Base-by-base conservation (phyloP, 768 basidiomycete genomes). In the Mycena maculata region DNA sequence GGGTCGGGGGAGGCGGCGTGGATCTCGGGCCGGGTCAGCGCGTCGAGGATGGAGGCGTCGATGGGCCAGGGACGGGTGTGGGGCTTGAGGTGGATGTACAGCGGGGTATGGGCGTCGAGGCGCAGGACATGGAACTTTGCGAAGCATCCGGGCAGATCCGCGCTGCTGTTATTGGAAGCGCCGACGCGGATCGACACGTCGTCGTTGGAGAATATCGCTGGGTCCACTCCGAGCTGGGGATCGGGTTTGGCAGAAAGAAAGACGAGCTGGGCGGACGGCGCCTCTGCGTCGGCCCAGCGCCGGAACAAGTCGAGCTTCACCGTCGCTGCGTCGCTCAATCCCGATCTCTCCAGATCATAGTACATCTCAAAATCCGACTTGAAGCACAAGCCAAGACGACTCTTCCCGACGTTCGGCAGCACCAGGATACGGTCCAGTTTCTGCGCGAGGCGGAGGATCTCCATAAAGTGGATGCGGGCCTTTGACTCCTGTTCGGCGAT, bases 401-500 rank as follows among this genome's bases (percentile, higher is more conserved):
- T 85, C 63, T 85, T 84, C 9, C 85, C 85, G 5, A 89, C 87
- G 63, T 87, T 87, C 3, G 89, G 89, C 6, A 91, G 80, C 28
- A 90, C 87, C 38, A 90, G 79, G 4, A 84, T 90, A 7, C 88
- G 83, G 69, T 86, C 83, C 30, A 89, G 81, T 8, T 69, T 73
- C 54, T 74, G 73, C 0, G 88, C 85, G n/a, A 90, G 84, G 4
- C 77, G 75, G 1, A 81, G 70, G 62, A 90, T 76, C 68, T 90
- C 86, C 30, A 78, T 71, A n/a, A 90, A 75, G 75, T 90, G 89
- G 10, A 83, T 73, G 22, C 86, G 82, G 1, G 87, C 86, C 67
- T 87, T 87, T 31, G 87, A 87, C 70, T 89, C 88, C 67, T 88
- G 87, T 75, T 89, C 89, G 20, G 80, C 79, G 28, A 89, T 77